Evolutionary conservation across 2,329 filamentous ascomycete species (phyloP).

Genomic region (Coniochaeta sp.): DNA sequence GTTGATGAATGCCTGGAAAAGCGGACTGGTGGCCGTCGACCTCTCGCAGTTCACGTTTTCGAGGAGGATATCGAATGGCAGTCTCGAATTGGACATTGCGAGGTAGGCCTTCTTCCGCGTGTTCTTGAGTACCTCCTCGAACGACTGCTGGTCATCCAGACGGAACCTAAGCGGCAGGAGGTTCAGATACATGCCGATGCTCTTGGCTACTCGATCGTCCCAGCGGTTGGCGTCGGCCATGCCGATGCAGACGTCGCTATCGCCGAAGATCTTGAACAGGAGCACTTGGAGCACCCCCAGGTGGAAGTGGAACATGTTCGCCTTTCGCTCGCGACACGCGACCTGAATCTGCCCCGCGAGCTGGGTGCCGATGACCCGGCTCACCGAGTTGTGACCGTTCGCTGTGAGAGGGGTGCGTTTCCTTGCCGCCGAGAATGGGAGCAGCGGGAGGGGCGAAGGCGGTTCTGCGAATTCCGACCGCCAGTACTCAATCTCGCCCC

Average conservation of each 20-base stretch:
- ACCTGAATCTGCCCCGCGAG: background rate
- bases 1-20: slow-evolving; percentile 39
- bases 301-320: slow-evolving; percentile 25
- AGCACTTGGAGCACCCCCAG: slow-evolving; percentile 24
- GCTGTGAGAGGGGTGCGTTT: slow-evolving; percentile 13
- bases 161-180: slow-evolving; percentile 29
- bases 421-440: slow-evolving; percentile 20
- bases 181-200: slow-evolving; percentile 41
- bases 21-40: slow-evolving; percentile 29
- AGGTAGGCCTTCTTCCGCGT: slow-evolving; percentile 22
- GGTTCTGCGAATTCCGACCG: slow-evolving; percentile 14
- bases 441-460: slow-evolving; percentile 22
- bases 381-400: background rate
- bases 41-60: slow-evolving; percentile 31
- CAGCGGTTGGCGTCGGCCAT: slow-evolving; percentile 36
- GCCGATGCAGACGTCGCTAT: slow-evolving; percentile 30
- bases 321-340: background rate
- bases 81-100: background rate
- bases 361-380: background rate
- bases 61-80: slow-evolving; percentile 44
- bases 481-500: slow-evolving; percentile 26
- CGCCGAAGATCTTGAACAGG: slow-evolving; percentile 26
- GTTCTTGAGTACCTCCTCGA: slow-evolving; percentile 20
- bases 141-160: slow-evolving; percentile 22
- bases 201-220: slow-evolving; percentile 22